Evolutionary conservation across 148 eudicot genomes (phyloP).

Genomic region (Drosera capensis): DNA sequence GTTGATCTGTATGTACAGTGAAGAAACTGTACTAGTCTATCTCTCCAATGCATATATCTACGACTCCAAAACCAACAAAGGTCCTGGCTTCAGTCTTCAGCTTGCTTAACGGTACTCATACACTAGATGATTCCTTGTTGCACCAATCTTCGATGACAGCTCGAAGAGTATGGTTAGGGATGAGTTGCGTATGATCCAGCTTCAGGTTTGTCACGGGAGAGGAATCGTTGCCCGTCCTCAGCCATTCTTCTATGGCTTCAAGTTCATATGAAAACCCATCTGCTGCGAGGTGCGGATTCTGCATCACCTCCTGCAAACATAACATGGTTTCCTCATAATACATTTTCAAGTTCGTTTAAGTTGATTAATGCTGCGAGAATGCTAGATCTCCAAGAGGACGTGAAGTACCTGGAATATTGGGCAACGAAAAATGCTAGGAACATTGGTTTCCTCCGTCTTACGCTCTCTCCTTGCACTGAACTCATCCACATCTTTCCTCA

Average conservation of each 20-base stretch:
- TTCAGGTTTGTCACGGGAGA: conserved; percentile 55
- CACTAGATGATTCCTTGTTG: conserved; percentile 5
- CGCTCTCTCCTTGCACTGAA: conserved; percentile 15
- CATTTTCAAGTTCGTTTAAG: neutral
- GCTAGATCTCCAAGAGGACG: neutral
- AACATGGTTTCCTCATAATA: neutral
- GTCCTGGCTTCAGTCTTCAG: too few species aligned
- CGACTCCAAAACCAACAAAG: too few species aligned
- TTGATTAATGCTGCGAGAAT: neutral
- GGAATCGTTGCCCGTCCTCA: conserved; percentile 41
- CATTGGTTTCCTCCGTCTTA: conserved; percentile 19
- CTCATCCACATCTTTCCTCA: conserved; percentile 38
- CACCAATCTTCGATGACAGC: conserved; percentile 52
- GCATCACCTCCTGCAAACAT: conserved; percentile 53
- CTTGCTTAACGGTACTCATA: too few species aligned
- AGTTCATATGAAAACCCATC: conserved; percentile 76
- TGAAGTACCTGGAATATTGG: conserved; percentile 54
- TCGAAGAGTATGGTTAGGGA: conserved; percentile 55
- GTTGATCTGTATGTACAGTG: too few species aligned
- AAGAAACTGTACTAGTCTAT: too few species aligned
- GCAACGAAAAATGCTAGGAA: conserved; percentile 47
- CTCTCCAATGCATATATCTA: too few species aligned
- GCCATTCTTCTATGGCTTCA: conserved; percentile 66
- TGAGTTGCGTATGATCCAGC: conserved; percentile 37
- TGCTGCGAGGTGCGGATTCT: conserved; percentile 71